Conservation (phyloP, 257 asterid genomes). For the Gentiana straminea region DNA sequence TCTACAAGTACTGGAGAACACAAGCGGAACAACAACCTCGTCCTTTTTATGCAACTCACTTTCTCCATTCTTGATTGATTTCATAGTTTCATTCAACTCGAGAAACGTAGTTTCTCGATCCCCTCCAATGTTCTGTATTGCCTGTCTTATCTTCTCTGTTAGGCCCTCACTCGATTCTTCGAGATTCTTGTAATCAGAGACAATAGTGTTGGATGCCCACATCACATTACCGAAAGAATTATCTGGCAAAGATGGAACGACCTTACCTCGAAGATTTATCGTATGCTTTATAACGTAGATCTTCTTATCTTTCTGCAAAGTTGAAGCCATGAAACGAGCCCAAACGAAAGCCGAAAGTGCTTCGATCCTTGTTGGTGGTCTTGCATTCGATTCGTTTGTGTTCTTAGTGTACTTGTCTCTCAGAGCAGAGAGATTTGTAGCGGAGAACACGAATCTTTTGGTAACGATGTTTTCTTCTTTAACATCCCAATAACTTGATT, state of each 20-base stretch:
- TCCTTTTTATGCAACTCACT: background rate
- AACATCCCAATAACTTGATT: conserved; percentile 12
- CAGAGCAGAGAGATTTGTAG: conserved; percentile 17
- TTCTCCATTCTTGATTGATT: conserved; percentile 11
- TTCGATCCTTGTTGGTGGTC: conserved; percentile 42
- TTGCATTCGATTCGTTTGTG: background rate
- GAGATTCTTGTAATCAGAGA: no score
- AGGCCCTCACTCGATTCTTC: no score
- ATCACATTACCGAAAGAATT: conserved; percentile 20
- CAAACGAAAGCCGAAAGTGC: conserved; percentile 34
- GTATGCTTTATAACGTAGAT: conserved; percentile 18
- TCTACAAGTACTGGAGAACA: conserved; percentile 38
- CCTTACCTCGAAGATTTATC: conserved; percentile 26
- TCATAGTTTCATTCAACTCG: conserved; percentile 16
- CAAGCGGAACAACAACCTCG: conserved; percentile 22
- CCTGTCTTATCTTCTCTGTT: conserved; percentile 14
- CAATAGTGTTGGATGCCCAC: conserved; percentile 8
- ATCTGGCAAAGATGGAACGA: conserved; percentile 16
- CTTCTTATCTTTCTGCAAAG: conserved; percentile 1
- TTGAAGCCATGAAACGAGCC: conserved; percentile 17
- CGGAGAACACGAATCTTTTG: conserved; percentile 22
- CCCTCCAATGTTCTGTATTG: conserved; percentile 13
- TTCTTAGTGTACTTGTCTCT: conserved; percentile 15
- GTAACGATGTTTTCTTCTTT: conserved; percentile 19
- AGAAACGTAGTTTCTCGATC: conserved; percentile 15